phyloP scores from a whole-genome alignment of 768 basidiomycete genomes.

The Strobilomyces confusus region DNA sequence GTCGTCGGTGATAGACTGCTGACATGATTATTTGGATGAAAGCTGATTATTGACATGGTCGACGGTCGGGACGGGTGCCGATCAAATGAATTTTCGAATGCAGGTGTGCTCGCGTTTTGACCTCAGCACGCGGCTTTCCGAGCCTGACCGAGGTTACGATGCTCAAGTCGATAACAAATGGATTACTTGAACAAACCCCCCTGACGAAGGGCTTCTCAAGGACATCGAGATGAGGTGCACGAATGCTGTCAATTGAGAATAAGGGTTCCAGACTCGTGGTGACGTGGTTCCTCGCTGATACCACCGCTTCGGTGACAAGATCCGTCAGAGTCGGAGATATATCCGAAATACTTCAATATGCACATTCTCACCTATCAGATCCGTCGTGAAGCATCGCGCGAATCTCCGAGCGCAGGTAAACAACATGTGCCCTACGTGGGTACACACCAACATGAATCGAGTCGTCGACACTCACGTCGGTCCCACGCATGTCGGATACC shows the following conservation, averaged over 20 bases:
- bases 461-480: not conserved
- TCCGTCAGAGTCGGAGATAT: too few species aligned
- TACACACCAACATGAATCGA: not conserved
- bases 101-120: not conserved
- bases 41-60: not conserved
- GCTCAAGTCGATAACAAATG: not conserved
- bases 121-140: not conserved
- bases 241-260: not conserved
- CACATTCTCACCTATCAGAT: too few species aligned
- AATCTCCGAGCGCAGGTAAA: not conserved
- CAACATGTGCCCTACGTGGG: not conserved
- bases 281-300: too few species aligned
- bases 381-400: not conserved
- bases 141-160: conserved; percentile 1
- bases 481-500: conserved; percentile 37
- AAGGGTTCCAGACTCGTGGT: not conserved
- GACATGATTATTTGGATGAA: not conserved
- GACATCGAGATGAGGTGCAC: not conserved
- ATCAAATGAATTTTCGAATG: not conserved
- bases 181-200: not conserved
- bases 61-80: not conserved
- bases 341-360: too few species aligned
- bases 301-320: not conserved
- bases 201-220: not conserved
- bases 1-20: not conserved